Evolutionary conservation across 1,284 basidiomycete genomes (phyloP).

Genomic region (Fomitopsis pinicola): DNA sequence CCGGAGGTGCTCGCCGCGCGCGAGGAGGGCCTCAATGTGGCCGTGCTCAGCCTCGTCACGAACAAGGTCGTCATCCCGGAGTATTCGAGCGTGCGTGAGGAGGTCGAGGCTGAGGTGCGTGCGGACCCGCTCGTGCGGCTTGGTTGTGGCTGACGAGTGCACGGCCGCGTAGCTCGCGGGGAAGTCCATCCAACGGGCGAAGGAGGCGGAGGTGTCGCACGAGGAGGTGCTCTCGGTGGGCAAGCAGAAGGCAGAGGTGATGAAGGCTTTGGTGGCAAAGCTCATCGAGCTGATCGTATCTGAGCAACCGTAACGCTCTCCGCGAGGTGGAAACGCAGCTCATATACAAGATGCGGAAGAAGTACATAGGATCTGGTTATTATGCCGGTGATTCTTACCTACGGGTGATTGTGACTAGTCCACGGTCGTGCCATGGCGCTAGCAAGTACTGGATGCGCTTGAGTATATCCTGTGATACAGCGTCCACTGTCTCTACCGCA

Average conservation of each 20-base stretch:
- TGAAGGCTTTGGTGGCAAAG: conserved; percentile 62
- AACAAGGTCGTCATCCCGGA: conserved; percentile 78
- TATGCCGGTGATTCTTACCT: no score
- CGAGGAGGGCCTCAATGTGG: conserved; percentile 68
- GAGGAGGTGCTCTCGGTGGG: conserved; percentile 77
- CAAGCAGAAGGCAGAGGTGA: conserved; percentile 61
- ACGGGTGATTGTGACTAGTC: no score
- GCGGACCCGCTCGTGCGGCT: not conserved
- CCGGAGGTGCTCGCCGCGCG: conserved; percentile 82
- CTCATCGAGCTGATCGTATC: conserved; percentile 43
- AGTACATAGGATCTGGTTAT: no score
- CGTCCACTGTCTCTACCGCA: no score
- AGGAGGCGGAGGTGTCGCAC: conserved; percentile 63
- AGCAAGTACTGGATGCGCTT: no score
- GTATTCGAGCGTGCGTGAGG: conserved; percentile 68
- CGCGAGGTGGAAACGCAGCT: not conserved
- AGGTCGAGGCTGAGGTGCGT: conserved; percentile 68
- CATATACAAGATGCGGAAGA: no score
- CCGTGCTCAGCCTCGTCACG: conserved; percentile 79
- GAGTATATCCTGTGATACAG: no score
- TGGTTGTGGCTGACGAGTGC: conserved; percentile 4
- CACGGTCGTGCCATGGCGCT: no score
- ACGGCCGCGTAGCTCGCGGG: conserved; percentile 52
- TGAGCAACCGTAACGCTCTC: not conserved
- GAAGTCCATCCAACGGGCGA: conserved; percentile 37